These are phyloP conservation scores for Hypomyces perniciosus DNA, from an alignment of 2,329 filamentous ascomycete species.

Conservation along the genomic window DNA sequence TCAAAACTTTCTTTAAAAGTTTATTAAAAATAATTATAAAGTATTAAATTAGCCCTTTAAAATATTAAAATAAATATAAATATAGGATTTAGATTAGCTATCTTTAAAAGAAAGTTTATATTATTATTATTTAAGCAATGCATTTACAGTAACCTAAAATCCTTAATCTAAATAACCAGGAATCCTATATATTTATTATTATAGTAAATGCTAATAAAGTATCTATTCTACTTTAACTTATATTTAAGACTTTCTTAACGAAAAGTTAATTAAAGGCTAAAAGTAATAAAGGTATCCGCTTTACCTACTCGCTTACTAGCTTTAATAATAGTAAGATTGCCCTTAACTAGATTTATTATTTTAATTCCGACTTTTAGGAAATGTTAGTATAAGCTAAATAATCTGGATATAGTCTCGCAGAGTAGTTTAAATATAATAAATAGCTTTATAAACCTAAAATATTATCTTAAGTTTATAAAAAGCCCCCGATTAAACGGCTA, in stretches of 20 bases:
- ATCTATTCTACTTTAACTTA: background rate
- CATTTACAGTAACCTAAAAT: background rate
- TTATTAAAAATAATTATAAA: background rate
- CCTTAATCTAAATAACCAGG: background rate
- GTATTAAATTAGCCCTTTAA: background rate
- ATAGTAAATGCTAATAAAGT: background rate
- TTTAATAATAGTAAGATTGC: conserved; percentile 1
- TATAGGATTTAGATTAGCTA: background rate
- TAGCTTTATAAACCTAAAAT: too few species aligned
- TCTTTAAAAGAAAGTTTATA: background rate
- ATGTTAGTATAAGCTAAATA: too few species aligned
- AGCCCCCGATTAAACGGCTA: too few species aligned
- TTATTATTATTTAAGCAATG: background rate
- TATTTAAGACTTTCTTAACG: conserved; percentile 1
- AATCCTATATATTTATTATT: background rate
- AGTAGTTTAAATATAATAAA: too few species aligned
- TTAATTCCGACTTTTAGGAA: background rate
- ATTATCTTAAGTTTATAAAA: too few species aligned
- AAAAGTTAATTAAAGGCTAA: background rate
- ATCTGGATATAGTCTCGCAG: too few species aligned
- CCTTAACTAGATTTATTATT: background rate
- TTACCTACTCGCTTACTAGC: background rate
- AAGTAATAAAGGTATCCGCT: background rate
- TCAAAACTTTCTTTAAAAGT: background rate
- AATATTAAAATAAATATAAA: background rate